These are phyloP conservation scores for Lactarius indigo DNA, from an alignment of 768 basidiomycete species.

Conservation along the genomic window DNA sequence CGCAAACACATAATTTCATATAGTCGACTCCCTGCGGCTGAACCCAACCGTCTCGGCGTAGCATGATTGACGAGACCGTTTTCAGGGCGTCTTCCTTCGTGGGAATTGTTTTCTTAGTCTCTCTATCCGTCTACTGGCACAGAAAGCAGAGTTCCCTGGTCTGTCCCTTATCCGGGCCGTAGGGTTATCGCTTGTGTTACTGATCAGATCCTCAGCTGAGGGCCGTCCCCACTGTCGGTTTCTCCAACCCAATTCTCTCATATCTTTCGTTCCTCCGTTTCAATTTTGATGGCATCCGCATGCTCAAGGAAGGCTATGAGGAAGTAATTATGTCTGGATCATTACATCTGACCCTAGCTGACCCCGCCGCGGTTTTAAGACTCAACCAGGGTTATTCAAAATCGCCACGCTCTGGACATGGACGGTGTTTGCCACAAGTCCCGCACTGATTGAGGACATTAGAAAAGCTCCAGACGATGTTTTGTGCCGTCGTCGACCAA, in stretches of 20 bases:
- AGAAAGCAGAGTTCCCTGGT: not conserved
- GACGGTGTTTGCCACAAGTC: slow-evolving; percentile 43
- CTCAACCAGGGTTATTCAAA: slow-evolving; percentile 37
- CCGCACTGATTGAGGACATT: slow-evolving; percentile 18
- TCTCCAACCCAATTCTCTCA: slow-evolving; percentile 34
- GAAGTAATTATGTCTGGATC: slow-evolving; percentile 26
- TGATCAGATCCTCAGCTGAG: slow-evolving; percentile 13
- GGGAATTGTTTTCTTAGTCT: not conserved
- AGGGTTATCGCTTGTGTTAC: too few species aligned
- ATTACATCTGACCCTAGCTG: not conserved
- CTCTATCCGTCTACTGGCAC: not conserved
- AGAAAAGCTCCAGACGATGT: too few species aligned
- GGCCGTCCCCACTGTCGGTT: slow-evolving; percentile 36
- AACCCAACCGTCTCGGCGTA: not conserved
- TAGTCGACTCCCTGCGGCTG: too few species aligned
- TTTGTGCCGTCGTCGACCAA: too few species aligned
- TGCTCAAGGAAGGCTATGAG: slow-evolving; percentile 36
- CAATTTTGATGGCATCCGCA: slow-evolving; percentile 26
- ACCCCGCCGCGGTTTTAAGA: slow-evolving; percentile 6
- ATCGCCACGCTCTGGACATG: slow-evolving; percentile 43
- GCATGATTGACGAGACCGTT: not conserved
- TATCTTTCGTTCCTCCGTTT: slow-evolving; percentile 33
- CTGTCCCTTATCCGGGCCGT: not conserved
- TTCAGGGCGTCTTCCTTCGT: not conserved
- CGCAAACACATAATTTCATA: too few species aligned